Percentiles rank a stretch among this genome's conserved stretches.
Conservation (phyloP, 2,329 filamentous ascomycete genomes). For the Aspergillus caelatus region DNA sequence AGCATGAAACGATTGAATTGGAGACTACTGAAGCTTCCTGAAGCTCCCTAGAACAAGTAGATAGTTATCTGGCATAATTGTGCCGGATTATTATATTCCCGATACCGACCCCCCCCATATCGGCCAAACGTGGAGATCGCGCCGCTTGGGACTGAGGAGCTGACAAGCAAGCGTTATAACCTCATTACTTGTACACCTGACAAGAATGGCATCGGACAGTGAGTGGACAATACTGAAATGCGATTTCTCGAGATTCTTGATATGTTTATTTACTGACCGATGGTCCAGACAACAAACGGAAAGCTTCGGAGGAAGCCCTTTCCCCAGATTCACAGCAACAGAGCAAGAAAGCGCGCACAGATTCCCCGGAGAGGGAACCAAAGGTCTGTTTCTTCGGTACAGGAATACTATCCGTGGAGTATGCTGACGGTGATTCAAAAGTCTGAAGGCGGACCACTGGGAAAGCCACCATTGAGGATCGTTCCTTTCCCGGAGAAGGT, state of each 20-base stretch:
- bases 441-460: slow-evolving; percentile 37
- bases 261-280: slow-evolving; percentile 15
- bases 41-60: slow-evolving; percentile 12
- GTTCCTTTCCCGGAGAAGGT: slow-evolving; percentile 92
- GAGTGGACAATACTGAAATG: slow-evolving; percentile 16
- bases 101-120: slow-evolving; percentile 23
- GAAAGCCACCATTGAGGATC: slow-evolving; percentile 60
- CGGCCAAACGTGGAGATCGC: slow-evolving; percentile 20
- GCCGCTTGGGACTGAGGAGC: slow-evolving; percentile 9
- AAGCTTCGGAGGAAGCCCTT: slow-evolving; percentile 53
- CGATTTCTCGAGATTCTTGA: not conserved
- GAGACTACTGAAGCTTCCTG: slow-evolving; percentile 12
- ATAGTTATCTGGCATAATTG: slow-evolving; percentile 25
- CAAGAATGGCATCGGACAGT: slow-evolving; percentile 36
- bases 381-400: slow-evolving; percentile 29
- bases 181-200: slow-evolving; percentile 24
- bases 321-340: slow-evolving; percentile 46
- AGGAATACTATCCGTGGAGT: not conserved
- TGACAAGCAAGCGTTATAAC: slow-evolving; percentile 7
- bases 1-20: not conserved
- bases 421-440: slow-evolving; percentile 29
- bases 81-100: slow-evolving; percentile 28
- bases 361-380: slow-evolving; percentile 43
- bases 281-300: slow-evolving; percentile 46
- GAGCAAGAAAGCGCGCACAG: slow-evolving; percentile 53